phyloP scores from a whole-genome alignment of 805 yeast genomes.

The Saccharomycopsis sp. region DNA sequence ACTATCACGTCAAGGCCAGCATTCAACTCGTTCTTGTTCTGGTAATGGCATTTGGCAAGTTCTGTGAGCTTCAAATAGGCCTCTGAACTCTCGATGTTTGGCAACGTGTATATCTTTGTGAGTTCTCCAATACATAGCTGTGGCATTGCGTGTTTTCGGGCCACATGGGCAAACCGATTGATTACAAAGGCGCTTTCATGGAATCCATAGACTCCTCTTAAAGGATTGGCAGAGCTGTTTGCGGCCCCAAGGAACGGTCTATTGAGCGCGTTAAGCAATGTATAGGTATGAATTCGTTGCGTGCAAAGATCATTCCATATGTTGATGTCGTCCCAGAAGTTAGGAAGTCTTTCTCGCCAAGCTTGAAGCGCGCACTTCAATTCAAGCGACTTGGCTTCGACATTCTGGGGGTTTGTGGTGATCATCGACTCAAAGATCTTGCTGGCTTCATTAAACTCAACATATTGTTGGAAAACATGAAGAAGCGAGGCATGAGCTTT shows the following conservation, averaged over 20 bases:
- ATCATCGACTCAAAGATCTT: conserved; percentile 84
- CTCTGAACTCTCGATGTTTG: conserved; percentile 96
- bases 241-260: conserved; percentile 55
- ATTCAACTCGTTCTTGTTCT: conserved; percentile 79
- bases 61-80: conserved; percentile 93
- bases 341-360: conserved; percentile 97
- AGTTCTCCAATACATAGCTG: conserved; percentile 92
- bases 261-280: conserved; percentile 88
- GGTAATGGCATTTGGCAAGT: conserved; percentile 96
- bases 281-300: conserved; percentile 98
- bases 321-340: conserved; percentile 93
- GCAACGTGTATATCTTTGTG: conserved; percentile 88
- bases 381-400: conserved; percentile 89
- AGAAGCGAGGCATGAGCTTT: conserved; percentile 83
- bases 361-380: conserved; percentile 90
- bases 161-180: conserved; percentile 96
- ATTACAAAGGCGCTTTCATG: conserved; percentile 99
- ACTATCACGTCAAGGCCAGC: conserved; percentile 96
- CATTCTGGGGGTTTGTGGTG: conserved; percentile 83
- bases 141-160: conserved; percentile 91
- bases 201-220: conserved; percentile 93
- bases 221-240: conserved; percentile 53
- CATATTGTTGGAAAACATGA: conserved; percentile 94
- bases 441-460: conserved; percentile 95
- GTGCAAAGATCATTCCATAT: conserved; percentile 97